Evolutionary conservation across 176 grass and related monocot species (phyloP).

Genomic region (Oryza brachyantha): DNA sequence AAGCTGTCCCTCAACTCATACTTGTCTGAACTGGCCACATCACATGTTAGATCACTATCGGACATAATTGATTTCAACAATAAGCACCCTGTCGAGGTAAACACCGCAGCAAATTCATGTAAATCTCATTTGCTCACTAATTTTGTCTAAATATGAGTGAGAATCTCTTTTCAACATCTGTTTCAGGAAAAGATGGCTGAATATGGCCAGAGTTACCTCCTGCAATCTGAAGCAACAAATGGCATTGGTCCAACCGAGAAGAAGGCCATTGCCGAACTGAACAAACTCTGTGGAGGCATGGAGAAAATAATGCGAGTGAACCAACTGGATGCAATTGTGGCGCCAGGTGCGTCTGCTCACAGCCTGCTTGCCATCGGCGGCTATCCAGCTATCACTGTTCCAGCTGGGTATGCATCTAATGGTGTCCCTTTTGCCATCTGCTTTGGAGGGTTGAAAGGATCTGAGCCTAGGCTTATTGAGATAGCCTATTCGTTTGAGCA

Average conservation of each 20-base stretch:
- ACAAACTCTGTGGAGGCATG: constrained; percentile 45
- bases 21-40: constrained; percentile 52
- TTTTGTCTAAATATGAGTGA: not conserved
- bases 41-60: constrained; percentile 63
- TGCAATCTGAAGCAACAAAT: constrained; percentile 60
- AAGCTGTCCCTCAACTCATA: constrained; percentile 72
- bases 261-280: constrained; percentile 51
- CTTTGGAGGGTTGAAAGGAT: constrained; percentile 76
- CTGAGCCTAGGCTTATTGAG: constrained; percentile 67
- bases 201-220: constrained; percentile 58
- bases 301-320: constrained; percentile 64
- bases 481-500: constrained; percentile 82
- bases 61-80: constrained; percentile 77
- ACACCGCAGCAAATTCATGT: not conserved
- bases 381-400: constrained; percentile 64
- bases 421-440: constrained; percentile 59
- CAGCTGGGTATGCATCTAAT: constrained; percentile 56
- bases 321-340: constrained; percentile 57
- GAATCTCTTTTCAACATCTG: not conserved
- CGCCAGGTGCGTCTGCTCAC: constrained; percentile 42
- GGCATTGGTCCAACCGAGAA: constrained; percentile 51
- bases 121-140: not conserved
- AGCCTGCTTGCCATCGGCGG: constrained; percentile 68
- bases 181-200: constrained; percentile 62
- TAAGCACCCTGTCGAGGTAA: constrained; percentile 55